These are phyloP conservation scores for Ajuga chamaepitys DNA, from an alignment of 257 asterid species.

Conservation along the genomic window DNA sequence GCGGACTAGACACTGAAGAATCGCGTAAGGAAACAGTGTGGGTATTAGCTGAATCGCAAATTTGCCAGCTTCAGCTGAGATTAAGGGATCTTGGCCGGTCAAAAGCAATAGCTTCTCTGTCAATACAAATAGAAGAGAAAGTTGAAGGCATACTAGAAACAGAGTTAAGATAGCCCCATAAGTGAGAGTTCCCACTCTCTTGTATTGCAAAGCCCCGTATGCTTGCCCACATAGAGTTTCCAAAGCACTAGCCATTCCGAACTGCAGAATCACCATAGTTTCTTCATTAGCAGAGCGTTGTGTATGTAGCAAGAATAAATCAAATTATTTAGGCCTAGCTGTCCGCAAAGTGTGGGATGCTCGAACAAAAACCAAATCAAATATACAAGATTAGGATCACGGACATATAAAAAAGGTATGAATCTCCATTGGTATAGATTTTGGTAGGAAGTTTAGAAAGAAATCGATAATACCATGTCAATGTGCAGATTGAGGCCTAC, in stretches of 20 bases:
- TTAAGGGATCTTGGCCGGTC: conserved; percentile 60
- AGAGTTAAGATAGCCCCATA: conserved; percentile 51
- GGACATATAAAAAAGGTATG: no score
- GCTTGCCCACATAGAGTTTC: conserved; percentile 94
- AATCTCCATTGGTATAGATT: no score
- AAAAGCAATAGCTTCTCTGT: conserved; percentile 45
- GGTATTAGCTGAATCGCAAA: conserved; percentile 65
- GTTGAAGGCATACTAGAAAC: conserved; percentile 47
- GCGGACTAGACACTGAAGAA: conserved; percentile 63
- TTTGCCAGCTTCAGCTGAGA: conserved; percentile 61
- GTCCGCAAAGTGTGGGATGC: no score
- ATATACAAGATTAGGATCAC: no score
- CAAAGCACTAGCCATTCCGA: conserved; percentile 77
- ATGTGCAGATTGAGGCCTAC: no score
- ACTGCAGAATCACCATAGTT: conserved; percentile 26
- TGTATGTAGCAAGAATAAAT: no score
- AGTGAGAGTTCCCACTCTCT: conserved; percentile 47
- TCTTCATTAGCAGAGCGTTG: neutral
- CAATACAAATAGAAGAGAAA: conserved; percentile 47
- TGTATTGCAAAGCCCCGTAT: conserved; percentile 64
- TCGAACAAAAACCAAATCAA: no score
- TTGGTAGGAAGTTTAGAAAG: no score
- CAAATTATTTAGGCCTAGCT: no score
- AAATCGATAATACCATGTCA: no score
- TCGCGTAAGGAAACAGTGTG: conserved; percentile 56